phyloP scores from a whole-genome alignment of 2,329 filamentous ascomycete species.

The Ramularia collo-cygni region DNA sequence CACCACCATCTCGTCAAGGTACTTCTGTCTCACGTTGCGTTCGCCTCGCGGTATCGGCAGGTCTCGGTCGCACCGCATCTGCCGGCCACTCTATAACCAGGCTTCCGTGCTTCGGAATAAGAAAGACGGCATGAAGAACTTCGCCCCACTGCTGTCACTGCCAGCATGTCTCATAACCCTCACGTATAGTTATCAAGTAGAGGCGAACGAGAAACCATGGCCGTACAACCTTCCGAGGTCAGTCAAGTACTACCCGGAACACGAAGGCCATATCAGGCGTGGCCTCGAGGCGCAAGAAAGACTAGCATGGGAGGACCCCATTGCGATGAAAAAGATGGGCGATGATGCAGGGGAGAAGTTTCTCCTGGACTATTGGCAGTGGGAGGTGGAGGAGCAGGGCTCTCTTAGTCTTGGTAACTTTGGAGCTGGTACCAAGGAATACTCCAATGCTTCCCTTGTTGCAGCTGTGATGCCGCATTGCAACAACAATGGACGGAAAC shows the following conservation, averaged over 20 bases:
- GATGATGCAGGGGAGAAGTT: conserved; percentile 67
- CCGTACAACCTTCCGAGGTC: conserved; percentile 41
- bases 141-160: too few relatives aligned
- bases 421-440: conserved; percentile 2
- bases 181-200: too few relatives aligned
- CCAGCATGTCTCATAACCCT: too few relatives aligned
- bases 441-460: conserved; percentile 26
- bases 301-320: conserved; percentile 42
- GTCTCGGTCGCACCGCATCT: too few relatives aligned
- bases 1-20: too few relatives aligned
- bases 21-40: too few relatives aligned
- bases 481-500: conserved; percentile 16
- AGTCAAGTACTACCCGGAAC: conserved; percentile 43
- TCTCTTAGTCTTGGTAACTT: background rate
- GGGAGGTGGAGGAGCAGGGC: conserved; percentile 24
- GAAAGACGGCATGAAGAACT: too few relatives aligned
- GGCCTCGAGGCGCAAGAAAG: conserved; percentile 35
- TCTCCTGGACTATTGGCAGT: conserved; percentile 57
- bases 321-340: conserved; percentile 65
- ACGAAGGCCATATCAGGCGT: conserved; percentile 38
- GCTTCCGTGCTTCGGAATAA: too few relatives aligned
- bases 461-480: conserved; percentile 47
- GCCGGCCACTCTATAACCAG: too few relatives aligned
- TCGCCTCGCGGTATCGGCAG: too few relatives aligned
- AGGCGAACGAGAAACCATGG: conserved; percentile 27